Conservation (phyloP, 164 flowering plant genomes). For the Warburgia ugandensis region DNA sequence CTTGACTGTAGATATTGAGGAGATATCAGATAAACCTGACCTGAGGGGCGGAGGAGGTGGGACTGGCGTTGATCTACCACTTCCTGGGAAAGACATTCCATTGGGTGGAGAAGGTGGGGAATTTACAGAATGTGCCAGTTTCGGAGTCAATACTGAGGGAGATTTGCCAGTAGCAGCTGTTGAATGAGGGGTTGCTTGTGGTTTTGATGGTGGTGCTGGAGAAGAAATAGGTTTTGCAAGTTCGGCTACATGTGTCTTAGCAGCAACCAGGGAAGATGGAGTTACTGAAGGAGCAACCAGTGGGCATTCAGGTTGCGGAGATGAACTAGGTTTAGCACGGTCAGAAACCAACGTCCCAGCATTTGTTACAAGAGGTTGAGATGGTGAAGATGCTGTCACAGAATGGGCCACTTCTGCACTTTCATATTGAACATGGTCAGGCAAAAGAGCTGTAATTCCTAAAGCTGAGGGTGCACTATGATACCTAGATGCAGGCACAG, state of each 20-base stretch:
- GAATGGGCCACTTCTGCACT: conserved; percentile 16
- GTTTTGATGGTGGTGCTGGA: too few relatives aligned
- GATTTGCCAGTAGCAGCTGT: too few relatives aligned
- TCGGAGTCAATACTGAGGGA: too few relatives aligned
- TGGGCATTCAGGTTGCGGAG: conserved; percentile 1
- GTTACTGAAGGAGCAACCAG: background rate
- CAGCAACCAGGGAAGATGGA: conserved; percentile 12
- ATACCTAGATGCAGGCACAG: conserved; percentile 48
- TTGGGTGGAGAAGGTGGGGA: too few relatives aligned
- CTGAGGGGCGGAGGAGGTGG: conserved; percentile 20
- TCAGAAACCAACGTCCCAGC: background rate
- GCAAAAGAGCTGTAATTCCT: conserved; percentile 72
- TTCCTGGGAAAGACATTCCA: too few relatives aligned
- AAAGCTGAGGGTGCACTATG: conserved; percentile 65
- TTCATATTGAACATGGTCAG: conserved; percentile 24
- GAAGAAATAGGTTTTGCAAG: too few relatives aligned
- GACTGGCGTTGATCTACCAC: too few relatives aligned
- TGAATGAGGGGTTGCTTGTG: too few relatives aligned
- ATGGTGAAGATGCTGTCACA: conserved; percentile 25
- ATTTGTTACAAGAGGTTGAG: conserved; percentile 10
- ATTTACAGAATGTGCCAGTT: too few relatives aligned
- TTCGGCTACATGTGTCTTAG: too few relatives aligned
- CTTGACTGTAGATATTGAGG: too few relatives aligned
- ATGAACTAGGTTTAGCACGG: conserved; percentile 9
- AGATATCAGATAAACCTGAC: background rate